Base-by-base conservation (phyloP, 345 rosid genomes). In the Citrus trifoliata region DNA sequence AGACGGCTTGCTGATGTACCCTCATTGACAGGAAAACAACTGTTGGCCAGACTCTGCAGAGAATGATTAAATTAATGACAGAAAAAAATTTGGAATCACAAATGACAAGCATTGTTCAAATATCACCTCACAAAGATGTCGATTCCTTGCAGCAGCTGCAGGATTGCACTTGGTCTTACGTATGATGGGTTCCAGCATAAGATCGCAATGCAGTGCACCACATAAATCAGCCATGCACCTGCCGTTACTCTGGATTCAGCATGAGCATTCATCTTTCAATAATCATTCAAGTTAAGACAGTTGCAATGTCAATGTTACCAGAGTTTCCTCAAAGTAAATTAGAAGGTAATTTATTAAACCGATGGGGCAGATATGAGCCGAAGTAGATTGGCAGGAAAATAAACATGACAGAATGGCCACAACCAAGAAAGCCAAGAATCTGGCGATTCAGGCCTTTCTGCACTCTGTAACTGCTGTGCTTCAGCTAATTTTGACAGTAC, bases 1-100 rank as follows among this genome's bases (percentile, higher is more conserved):
- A 92, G 91, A 82, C 92, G 93, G 86, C 87, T 87, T 14, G 95
- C 88, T 75, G 97, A 89, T 83, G 90, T 92, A 83, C 95, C 89
- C 64, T 82, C 87, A 18, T 72, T 81, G 70, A 80, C 88, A 7
- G 88, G 89, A 69, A 90, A 85, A 80, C 90, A 81, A 75, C 77
- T 84, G 74, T 80, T 83, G 74, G 90, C 88, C 71, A 88, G 75
- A 86, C 92, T 82, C 86, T 82, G 84, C 74, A 77, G 35, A 67
- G 28, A 72, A 42, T 37, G 13, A 28, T 51, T 46, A 38, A 76
- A 73, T 80, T 55, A 51, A 37, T 65, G 56, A 76, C 66, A 64
- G 5, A 56, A 67, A 53, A 33, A 75, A 64, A 14, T 6, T 37
- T 3, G 25, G 38, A 76, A 70, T 53, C 2, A 6, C 53, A 58